phyloP scores from a whole-genome alignment of 73 alveolate species.

The Paramecium pentaurelia region DNA sequence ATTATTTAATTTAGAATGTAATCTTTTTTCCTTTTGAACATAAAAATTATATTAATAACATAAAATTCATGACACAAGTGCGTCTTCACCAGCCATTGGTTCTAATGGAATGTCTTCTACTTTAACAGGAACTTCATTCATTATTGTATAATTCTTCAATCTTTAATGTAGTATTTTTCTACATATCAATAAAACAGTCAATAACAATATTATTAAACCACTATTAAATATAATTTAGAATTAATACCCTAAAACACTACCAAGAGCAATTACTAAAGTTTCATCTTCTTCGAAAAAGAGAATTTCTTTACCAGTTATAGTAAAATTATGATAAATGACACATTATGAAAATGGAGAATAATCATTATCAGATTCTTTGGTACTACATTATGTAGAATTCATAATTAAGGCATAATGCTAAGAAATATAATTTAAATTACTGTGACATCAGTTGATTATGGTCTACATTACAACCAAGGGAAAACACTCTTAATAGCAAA shows the following conservation, averaged over 20 bases:
- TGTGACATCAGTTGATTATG: neutral
- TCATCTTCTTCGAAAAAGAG: neutral
- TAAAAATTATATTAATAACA: neutral
- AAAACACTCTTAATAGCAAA: neutral
- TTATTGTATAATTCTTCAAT: neutral
- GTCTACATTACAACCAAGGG: conserved; percentile 33
- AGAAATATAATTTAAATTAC: neutral
- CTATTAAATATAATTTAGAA: neutral
- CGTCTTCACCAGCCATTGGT: neutral
- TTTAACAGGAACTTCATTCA: neutral
- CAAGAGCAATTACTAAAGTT: neutral
- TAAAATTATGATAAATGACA: neutral
- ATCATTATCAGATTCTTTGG: neutral
- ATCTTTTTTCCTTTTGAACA: neutral
- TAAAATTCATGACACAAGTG: neutral
- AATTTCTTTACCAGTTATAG: neutral
- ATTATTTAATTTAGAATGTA: neutral
- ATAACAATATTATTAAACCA: neutral
- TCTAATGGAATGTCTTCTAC: neutral
- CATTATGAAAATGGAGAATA: conserved; percentile 40
- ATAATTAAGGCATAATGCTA: neutral
- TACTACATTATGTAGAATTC: conserved; percentile 21
- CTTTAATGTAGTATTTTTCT: neutral
- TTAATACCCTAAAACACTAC: neutral
- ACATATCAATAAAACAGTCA: neutral